Base-by-base conservation (phyloP, 129 eudicot species). In the Gnaphalium uliginosum region DNA sequence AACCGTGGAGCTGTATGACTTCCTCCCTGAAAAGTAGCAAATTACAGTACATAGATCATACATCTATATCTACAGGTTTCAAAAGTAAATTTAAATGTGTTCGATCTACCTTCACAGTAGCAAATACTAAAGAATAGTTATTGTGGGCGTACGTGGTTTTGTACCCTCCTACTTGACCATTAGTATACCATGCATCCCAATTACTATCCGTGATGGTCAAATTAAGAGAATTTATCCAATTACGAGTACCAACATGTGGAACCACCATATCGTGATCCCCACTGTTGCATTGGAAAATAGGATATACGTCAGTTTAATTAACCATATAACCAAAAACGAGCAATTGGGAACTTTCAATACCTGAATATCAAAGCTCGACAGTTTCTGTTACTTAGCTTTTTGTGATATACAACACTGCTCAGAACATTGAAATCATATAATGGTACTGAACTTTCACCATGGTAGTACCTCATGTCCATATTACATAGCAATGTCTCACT, bases 211-310 rank as follows among this genome's bases (percentile, higher is more conserved):
- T 60, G 57, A 73, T 66, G 2, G 72, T 65, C 22, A 77, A 6
- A 21, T 73, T 78, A n/a, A 73, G 76, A 22, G 67, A 4, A 5
- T 35, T 72, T 37, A 78, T 82, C 86, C 86, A 82, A 6, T 57
- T 73, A 41, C 62, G 56, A 22, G 83, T 82, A 19, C 79, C 82
- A 13, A 82, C 78, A 14, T 82, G 74, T 29, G 86, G 80, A 32
- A 82, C 83, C 79, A 77, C 41, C 86, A 78, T 82, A 68, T 78
- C 86, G 68, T 80, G 84, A 74, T 80, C 84, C 4, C 84, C 84
- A 24, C 80, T 67, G 84, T 68, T 18, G 6, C 19, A 10, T 10
- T 2, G 46, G 25, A 25, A 1, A n/a, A n/a, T n/a, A n/a, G n/a
- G n/a, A n/a, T n/a, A n/a, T n/a, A n/a, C 2, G 25, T 26, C 29